Percentiles rank a stretch among this genome's conserved stretches.
phyloP scores from a whole-genome alignment of 495 filamentous ascomycete genomes.

The Cenococcum geophilum region DNA sequence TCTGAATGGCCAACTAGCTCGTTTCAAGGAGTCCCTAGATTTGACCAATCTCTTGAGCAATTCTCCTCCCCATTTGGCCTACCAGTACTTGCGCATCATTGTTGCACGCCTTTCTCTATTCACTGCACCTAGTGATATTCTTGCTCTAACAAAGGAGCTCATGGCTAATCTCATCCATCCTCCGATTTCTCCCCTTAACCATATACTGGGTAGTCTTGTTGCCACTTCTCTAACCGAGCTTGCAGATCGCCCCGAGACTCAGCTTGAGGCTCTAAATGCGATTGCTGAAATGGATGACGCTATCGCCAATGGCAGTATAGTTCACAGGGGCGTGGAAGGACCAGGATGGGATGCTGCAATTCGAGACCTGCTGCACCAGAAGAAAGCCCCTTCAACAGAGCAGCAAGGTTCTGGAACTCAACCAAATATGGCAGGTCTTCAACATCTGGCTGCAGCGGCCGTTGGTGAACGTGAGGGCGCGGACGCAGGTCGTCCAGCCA shows the following conservation, averaged over 20 bases:
- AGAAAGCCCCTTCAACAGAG: conserved; percentile 14
- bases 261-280: conserved; percentile 22
- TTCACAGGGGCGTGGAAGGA: conserved; percentile 15
- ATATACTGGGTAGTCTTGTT: conserved; percentile 25
- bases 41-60: conserved; percentile 16
- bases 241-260: conserved; percentile 25
- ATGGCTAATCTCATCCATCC: conserved; percentile 12
- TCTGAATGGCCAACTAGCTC: conserved; percentile 22
- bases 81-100: conserved; percentile 23
- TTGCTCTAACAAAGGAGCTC: conserved; percentile 17
- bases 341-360: conserved; percentile 27
- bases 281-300: conserved; percentile 30
- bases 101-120: conserved; percentile 13
- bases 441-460: conserved; percentile 29
- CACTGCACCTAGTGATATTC: conserved; percentile 14
- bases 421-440: conserved; percentile 30
- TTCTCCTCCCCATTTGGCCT: conserved; percentile 22
- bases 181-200: conserved; percentile 21
- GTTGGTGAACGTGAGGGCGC: conserved; percentile 28
- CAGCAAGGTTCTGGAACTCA: conserved; percentile 7
- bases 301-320: conserved; percentile 20
- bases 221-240: conserved; percentile 25
- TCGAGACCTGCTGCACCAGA: conserved; percentile 21
- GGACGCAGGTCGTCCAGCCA: conserved; percentile 18
- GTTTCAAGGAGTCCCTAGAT: conserved; percentile 20